Base-by-base conservation (phyloP, 2,329 filamentous ascomycete genomes). In the Aspergillus sp. region DNA sequence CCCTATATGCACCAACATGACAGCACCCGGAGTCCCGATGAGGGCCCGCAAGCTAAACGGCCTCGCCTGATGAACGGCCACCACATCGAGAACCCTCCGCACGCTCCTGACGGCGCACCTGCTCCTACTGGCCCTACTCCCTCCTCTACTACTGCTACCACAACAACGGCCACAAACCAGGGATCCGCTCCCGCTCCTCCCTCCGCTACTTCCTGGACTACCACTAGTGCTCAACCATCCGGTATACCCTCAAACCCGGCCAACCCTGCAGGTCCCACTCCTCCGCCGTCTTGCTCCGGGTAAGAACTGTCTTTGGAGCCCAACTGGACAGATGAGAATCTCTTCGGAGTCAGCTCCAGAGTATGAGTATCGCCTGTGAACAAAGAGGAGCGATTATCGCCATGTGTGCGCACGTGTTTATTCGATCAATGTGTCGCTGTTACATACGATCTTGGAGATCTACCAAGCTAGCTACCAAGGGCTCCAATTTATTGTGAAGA, bases 1-100 rank as follows among this genome's bases (percentile, higher is more conserved):
- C 72, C 73, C 23, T 73, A 73, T 50, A 67, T 68, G 5, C 67
- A 36, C 32, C 32, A 69, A 30, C 64, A 67, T 19, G 71, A 75
- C 54, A 52, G 61, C 38, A 69, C 63, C 25, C 68, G 59, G 17
- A 67, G 59, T 52, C 65, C 62, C 23, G 61, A 65, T 10, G 45
- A 60, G 13, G 67, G 59, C 1, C 69, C 68, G 9, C 73, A 71
- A 15, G 66, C 67, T 12, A 77, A 77, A 59, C 72, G 75, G 15
- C 73, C 70, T 15, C 73, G 75, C 5, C 64, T 77, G 28, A 77
- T 76, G 71, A 77, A 77, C 45, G 66, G 66, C 1, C 61, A 67
- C n/a, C 62, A 64, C 6, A 47, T 28, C 41, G 45, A 38, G 15
- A 36, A 59, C 3, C 47, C 61, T 2, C 25, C 59, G n/a, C 60